Evolutionary conservation across 371 early-diverging fungal species (phyloP).

Genomic region (Zopfochytrium polystomum): DNA sequence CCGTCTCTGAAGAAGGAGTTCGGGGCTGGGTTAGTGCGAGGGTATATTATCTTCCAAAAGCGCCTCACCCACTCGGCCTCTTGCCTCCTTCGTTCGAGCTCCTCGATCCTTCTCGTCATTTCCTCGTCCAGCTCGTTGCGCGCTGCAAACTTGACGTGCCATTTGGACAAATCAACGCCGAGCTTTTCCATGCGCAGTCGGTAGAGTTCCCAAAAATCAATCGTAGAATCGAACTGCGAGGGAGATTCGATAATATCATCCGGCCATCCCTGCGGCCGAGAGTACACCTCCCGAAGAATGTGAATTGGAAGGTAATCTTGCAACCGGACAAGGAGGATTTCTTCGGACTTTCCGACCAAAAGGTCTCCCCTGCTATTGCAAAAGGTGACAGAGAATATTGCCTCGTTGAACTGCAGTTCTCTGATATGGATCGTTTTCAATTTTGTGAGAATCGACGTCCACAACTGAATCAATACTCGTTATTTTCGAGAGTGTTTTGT

Average conservation of each 20-base stretch:
- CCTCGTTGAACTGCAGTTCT: constrained; percentile 47
- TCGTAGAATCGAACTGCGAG: constrained; percentile 36
- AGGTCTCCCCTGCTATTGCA: constrained; percentile 47
- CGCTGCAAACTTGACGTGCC: no score
- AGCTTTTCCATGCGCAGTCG: constrained; percentile 16
- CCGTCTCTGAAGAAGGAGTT: no score
- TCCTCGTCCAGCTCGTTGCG: constrained; percentile 4
- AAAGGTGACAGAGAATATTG: constrained; percentile 34
- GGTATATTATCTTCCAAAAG: no score
- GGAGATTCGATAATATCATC: constrained; percentile 45
- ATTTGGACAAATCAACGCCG: constrained; percentile 21
- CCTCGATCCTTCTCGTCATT: constrained; percentile 7
- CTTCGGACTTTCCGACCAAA: constrained; percentile 41
- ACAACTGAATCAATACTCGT: no score
- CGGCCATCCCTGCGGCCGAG: constrained; percentile 10
- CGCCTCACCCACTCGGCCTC: no score
- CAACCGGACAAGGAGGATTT: constrained; percentile 40
- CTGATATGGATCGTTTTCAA: no score
- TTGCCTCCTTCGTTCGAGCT: constrained; percentile 11
- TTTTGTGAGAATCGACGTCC: no score
- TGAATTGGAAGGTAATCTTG: constrained; percentile 42
- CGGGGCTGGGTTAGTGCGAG: no score
- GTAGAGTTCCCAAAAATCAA: constrained; percentile 49
- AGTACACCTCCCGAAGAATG: constrained; percentile 17
- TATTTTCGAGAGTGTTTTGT: no score